Evolutionary conservation across 2,329 filamentous ascomycete genomes (phyloP).

Genomic region (Calonectria leucothoes): DNA sequence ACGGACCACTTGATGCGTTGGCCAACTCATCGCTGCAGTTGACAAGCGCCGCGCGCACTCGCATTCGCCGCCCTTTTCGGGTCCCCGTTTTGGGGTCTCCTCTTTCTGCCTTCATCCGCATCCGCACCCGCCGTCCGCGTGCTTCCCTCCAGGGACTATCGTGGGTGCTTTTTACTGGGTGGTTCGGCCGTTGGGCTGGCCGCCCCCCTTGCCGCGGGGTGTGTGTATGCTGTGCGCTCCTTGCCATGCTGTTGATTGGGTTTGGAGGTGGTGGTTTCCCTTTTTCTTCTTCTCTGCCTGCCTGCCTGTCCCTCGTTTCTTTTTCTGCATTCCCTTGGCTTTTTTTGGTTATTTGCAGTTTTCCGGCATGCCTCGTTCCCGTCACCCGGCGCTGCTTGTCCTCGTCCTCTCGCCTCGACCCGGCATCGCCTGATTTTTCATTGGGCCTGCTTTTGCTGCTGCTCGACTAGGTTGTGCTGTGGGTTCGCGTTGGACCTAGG

Average conservation of each 20-base stretch:
- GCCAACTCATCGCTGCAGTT: slow-evolving; percentile 58
- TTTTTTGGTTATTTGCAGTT: background rate
- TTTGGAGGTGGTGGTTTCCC: slow-evolving; percentile 14
- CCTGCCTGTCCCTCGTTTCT: slow-evolving; percentile 9
- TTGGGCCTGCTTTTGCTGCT: background rate
- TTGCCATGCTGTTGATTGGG: slow-evolving; percentile 32
- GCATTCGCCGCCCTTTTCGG: slow-evolving; percentile 32
- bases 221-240: slow-evolving; percentile 25
- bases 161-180: slow-evolving; percentile 25
- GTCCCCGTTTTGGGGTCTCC: slow-evolving; percentile 18
- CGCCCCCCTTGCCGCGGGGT: slow-evolving; percentile 16
- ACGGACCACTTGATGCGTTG: slow-evolving; percentile 57
- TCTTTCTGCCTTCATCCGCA: slow-evolving; percentile 19
- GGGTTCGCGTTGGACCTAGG: background rate
- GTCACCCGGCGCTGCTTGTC: background rate
- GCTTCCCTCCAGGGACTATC: slow-evolving; percentile 18
- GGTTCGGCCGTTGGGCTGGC: slow-evolving; percentile 1
- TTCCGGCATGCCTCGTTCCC: background rate
- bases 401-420: background rate
- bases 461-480: background rate
- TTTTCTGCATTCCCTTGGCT: background rate
- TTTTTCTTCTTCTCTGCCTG: slow-evolving; percentile 5
- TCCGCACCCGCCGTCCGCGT: slow-evolving; percentile 17
- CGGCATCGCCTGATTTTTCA: slow-evolving; percentile 17
- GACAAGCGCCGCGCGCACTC: slow-evolving; percentile 45